phyloP scores from a whole-genome alignment of 495 filamentous ascomycete species.

The Cryomyces antarcticus region DNA sequence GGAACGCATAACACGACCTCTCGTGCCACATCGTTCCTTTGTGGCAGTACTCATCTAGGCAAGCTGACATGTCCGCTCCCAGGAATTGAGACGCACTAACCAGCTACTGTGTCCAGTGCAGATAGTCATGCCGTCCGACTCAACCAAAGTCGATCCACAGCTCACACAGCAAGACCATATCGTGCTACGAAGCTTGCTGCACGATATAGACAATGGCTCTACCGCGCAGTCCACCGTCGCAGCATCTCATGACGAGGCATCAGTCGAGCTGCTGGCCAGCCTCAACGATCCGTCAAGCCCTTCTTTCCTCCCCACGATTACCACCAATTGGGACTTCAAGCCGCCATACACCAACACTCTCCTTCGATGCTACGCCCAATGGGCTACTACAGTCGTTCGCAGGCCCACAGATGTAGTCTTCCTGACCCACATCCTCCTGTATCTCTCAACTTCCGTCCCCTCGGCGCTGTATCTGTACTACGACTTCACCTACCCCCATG shows the following conservation, averaged over 20 bases:
- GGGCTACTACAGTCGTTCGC: slow-evolving; percentile 34
- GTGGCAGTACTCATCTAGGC: too few relatives aligned
- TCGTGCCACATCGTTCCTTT: too few relatives aligned
- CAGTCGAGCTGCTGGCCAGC: slow-evolving; percentile 19
- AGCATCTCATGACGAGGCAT: neutral
- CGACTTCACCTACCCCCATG: slow-evolving; percentile 45
- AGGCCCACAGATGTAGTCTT: slow-evolving; percentile 51
- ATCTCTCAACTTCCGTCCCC: slow-evolving; percentile 45
- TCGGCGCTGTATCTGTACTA: slow-evolving; percentile 43
- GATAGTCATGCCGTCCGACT: too few relatives aligned
- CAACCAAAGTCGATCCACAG: slow-evolving; percentile 2
- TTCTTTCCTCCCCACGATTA: slow-evolving; percentile 33
- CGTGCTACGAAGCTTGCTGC: slow-evolving; percentile 6
- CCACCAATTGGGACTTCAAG: slow-evolving; percentile 28
- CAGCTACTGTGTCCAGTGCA: too few relatives aligned
- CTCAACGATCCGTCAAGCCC: slow-evolving; percentile 29
- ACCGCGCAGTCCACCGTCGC: neutral
- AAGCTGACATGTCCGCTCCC: too few relatives aligned
- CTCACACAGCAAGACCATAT: slow-evolving; percentile 6
- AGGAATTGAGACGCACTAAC: too few relatives aligned
- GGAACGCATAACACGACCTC: too few relatives aligned
- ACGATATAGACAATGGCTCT: neutral
- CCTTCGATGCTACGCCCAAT: slow-evolving; percentile 32
- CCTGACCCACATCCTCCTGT: slow-evolving; percentile 53
- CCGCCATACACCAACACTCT: slow-evolving; percentile 26